A percentile compares a stretch with the other conserved stretches of the same genome.
phyloP scores from a whole-genome alignment of 2,329 filamentous ascomycete genomes.

The Beauveria australis region DNA sequence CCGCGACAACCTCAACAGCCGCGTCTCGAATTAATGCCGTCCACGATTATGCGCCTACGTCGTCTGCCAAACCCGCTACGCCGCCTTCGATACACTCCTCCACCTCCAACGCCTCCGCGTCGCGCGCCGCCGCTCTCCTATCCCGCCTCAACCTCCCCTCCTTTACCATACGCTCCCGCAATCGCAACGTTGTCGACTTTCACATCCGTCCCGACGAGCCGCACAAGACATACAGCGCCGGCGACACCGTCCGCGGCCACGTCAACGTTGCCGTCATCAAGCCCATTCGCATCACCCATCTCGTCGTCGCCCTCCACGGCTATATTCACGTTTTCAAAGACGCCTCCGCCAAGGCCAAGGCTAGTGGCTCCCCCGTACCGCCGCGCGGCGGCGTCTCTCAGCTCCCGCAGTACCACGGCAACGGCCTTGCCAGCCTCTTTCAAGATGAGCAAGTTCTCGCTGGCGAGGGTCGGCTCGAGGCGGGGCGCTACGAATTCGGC shows the following conservation, averaged over 20 bases:
- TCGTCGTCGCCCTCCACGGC: conserved; percentile 70
- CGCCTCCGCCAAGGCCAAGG: conserved; percentile 47
- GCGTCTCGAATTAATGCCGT: conserved; percentile 14
- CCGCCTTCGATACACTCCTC: conserved; percentile 16
- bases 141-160: conserved; percentile 44
- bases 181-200: conserved; percentile 67
- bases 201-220: conserved; percentile 70
- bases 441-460: conserved; percentile 75
- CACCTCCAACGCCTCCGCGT: conserved; percentile 16
- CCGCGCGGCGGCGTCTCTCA: conserved; percentile 28
- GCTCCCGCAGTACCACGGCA: conserved; percentile 56
- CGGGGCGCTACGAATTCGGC: conserved; percentile 71
- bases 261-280: conserved; percentile 67
- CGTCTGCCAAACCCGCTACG: conserved; percentile 16
- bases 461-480: conserved; percentile 66
- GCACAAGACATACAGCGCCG: conserved; percentile 66
- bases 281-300: conserved; percentile 68
- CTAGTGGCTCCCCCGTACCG: conserved; percentile 36
- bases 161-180: conserved; percentile 41
- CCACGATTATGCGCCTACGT: conserved; percentile 25
- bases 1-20: not conserved
- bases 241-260: conserved; percentile 64
- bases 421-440: conserved; percentile 73
- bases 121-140: conserved; percentile 32
- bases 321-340: conserved; percentile 74